Evolutionary conservation across 768 basidiomycete species (phyloP).

Genomic region (Mycena galericulata): DNA sequence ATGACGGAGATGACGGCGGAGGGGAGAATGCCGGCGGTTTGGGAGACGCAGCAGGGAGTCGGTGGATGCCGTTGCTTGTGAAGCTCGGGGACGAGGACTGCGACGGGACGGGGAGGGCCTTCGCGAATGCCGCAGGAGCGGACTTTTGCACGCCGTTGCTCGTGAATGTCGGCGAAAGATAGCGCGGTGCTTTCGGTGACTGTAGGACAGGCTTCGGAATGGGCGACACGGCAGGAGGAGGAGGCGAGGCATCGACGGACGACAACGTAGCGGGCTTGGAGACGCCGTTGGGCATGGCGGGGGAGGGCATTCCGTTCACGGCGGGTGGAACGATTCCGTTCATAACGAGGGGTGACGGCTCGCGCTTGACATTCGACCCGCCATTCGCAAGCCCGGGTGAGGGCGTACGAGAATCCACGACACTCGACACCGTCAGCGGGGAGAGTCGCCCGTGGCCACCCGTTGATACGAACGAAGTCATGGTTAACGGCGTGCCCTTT

Average conservation of each 20-base stretch:
- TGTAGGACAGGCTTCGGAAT: not conserved
- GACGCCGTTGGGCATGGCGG: not conserved
- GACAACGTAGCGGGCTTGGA: not conserved
- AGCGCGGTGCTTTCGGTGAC: conserved; percentile 20
- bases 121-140: not conserved
- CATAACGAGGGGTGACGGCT: conserved; percentile 11
- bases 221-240: not conserved
- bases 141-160: conserved; percentile 14
- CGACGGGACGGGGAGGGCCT: not conserved
- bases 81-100: conserved; percentile 1
- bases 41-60: not conserved
- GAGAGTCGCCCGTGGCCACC: conserved; percentile 17
- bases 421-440: conserved; percentile 13
- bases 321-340: conserved; percentile 1
- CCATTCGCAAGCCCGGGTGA: conserved; percentile 11
- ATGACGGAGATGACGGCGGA: not conserved
- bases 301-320: not conserved
- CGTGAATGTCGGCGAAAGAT: conserved; percentile 10
- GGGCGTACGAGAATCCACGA: conserved; percentile 23
- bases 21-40: not conserved
- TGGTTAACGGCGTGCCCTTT: conserved; percentile 3
- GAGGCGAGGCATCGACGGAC: not conserved
- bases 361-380: conserved; percentile 10
- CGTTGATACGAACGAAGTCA: conserved; percentile 15
- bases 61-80: not conserved